phyloP scores from a whole-genome alignment of 306 rosid species.

The Benincasa hispida region DNA sequence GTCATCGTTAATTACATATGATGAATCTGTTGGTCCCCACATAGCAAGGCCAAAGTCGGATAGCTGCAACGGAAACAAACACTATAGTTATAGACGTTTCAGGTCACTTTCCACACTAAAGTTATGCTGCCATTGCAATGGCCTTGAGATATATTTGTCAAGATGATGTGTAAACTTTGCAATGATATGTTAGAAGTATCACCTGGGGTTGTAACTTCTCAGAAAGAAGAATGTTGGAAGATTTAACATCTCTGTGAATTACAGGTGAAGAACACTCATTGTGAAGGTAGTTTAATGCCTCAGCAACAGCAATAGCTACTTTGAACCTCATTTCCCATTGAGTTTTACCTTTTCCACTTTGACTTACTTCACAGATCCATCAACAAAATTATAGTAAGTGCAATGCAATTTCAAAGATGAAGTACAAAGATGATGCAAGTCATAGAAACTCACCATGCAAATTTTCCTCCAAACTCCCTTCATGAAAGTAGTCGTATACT shows the following conservation, averaged over 20 bases:
- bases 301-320: conserved; percentile 59
- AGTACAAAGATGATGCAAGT: background rate
- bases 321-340: conserved; percentile 65
- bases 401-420: background rate
- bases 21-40: conserved; percentile 54
- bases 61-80: conserved; percentile 30
- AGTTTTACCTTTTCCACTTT: conserved; percentile 21
- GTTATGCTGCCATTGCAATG: background rate
- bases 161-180: background rate
- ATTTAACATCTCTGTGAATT: conserved; percentile 83
- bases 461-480: conserved; percentile 66
- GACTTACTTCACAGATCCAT: background rate
- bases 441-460: conserved; percentile 41
- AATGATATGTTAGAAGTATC: background rate
- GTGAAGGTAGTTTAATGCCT: conserved; percentile 68
- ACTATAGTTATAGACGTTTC: background rate
- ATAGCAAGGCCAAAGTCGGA: conserved; percentile 88
- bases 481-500: conserved; percentile 61
- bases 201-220: conserved; percentile 53
- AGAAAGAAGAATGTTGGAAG: conserved; percentile 82
- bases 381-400: conserved; percentile 21
- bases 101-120: background rate
- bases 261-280: conserved; percentile 48
- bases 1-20: conserved; percentile 39
- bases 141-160: background rate